Evolutionary conservation across 179 eudicot genomes (phyloP), one percentile per base, ranked within the genome.

Genomic region (Gypsophila paniculata): DNA sequence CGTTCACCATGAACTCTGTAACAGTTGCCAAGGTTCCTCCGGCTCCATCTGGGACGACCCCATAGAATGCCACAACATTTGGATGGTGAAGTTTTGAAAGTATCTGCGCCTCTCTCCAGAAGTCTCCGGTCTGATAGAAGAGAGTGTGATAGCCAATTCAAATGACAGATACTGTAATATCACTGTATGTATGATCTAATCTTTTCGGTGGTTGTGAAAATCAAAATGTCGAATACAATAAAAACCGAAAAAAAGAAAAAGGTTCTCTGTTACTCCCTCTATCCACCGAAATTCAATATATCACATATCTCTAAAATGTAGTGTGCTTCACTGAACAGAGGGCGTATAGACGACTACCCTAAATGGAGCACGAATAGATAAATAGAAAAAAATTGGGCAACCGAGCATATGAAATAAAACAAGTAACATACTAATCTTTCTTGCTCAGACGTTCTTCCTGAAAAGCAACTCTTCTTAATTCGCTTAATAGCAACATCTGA

Each of bases 1-100:
- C 98, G 76, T 93, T 89, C 64, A 90, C 89, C 98, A 93, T 91
- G 74, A 73, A 93, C 77, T 93, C 98, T 51, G 98, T 83, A 74
- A 91, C 98, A 72, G 98, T 93, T 32, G 97, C 98, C 84, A 93
- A 85, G 57, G 96, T 93, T 74, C 98, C 97, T 70, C 89, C 98
- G 60, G 82, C 80, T 17, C 96, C 97, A 76, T 93, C 98, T 67
- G 98, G 98, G 36, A 93, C 98, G 66, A 93, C 97, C 66, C 98
- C 98, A 74, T 93, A 93, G 79, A 93, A 93, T 74, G 98, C 98
- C 59, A 93, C 85, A 61, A 93, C 97, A 76, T 93, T 93, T 76
- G 98, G 98, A 73, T 93, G 98, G 71, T 93, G 98, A 74, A 93
- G 96, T 79, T 86, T 88, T 53, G 98, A 91, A 54, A 93, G 94